Conservation (phyloP, 345 rosid species). For the Raphanus sativus region DNA sequence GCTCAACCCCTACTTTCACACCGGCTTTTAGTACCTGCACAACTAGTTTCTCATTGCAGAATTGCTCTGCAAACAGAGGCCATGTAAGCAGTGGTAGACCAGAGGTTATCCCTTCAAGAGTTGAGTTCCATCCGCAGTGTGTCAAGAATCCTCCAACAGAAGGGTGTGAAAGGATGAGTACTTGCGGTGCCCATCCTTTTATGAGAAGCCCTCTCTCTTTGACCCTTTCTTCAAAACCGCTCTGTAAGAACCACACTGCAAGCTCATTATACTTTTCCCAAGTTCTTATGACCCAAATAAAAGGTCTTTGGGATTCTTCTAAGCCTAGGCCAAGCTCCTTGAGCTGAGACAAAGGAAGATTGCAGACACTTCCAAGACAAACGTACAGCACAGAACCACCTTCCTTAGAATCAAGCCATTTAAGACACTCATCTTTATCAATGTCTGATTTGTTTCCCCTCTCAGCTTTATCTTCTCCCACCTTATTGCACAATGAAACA, state of each 20-base stretch:
- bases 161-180: conserved; percentile 35
- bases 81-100: conserved; percentile 36
- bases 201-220: conserved; percentile 33
- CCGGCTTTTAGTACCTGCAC: conserved; percentile 47
- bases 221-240: conserved; percentile 22
- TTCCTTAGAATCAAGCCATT: conserved; percentile 48
- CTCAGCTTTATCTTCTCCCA: conserved; percentile 35
- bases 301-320: conserved; percentile 44
- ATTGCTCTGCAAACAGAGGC: conserved; percentile 40
- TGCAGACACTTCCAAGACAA: conserved; percentile 49
- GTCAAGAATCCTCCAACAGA: conserved; percentile 39
- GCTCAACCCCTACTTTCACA: conserved; percentile 41
- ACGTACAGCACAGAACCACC: conserved; percentile 44
- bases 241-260: conserved; percentile 37
- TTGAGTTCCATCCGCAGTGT: conserved; percentile 44
- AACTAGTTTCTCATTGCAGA: conserved; percentile 38
- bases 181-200: conserved; percentile 39
- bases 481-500: conserved; percentile 41
- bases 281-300: conserved; percentile 58
- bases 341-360: conserved; percentile 34
- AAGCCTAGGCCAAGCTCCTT: conserved; percentile 51
- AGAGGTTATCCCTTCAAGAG: conserved; percentile 30
- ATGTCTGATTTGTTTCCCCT: conserved; percentile 42
- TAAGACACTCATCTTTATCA: conserved; percentile 26
- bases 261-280: conserved; percentile 29